Evolutionary conservation across 495 filamentous ascomycete genomes (phyloP).

Genomic region (Friedmanniomyces endolithicus): DNA sequence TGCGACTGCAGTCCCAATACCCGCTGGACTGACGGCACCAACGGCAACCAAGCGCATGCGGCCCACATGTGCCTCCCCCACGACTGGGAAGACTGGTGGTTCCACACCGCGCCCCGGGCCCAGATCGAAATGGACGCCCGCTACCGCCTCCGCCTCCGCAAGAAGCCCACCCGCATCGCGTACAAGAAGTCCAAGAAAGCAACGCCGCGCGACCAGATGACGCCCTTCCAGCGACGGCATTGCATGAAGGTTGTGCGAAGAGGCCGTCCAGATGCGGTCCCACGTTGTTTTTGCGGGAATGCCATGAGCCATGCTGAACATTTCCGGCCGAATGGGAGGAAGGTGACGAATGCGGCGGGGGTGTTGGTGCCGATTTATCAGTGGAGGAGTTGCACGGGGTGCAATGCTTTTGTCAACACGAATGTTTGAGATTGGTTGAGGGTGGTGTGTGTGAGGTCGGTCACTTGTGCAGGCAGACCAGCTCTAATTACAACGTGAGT

Average conservation of each 20-base stretch:
- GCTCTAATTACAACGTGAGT: too few species aligned
- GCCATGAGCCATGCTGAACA: neutral
- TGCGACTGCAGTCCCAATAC: neutral
- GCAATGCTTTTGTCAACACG: neutral
- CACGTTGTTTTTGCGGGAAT: neutral
- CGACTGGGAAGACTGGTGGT: neutral
- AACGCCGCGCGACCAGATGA: neutral
- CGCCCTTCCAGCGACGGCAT: neutral
- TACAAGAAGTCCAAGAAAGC: neutral
- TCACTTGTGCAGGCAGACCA: neutral
- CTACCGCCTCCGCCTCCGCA: neutral
- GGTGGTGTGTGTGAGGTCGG: neutral
- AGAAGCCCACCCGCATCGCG: neutral
- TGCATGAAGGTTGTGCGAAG: neutral
- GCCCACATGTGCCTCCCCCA: neutral
- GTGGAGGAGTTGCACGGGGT: neutral
- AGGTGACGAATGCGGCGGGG: neutral
- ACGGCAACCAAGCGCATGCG: neutral
- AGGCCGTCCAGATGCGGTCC: neutral
- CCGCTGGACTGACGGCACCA: neutral
- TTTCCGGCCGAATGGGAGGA: neutral
- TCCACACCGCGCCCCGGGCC: neutral
- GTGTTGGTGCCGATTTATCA: neutral
- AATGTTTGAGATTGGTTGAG: neutral
- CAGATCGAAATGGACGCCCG: neutral